Evolutionary conservation across 2,329 filamentous ascomycete species (phyloP).

Genomic region (Cryphonectria carpinicola): DNA sequence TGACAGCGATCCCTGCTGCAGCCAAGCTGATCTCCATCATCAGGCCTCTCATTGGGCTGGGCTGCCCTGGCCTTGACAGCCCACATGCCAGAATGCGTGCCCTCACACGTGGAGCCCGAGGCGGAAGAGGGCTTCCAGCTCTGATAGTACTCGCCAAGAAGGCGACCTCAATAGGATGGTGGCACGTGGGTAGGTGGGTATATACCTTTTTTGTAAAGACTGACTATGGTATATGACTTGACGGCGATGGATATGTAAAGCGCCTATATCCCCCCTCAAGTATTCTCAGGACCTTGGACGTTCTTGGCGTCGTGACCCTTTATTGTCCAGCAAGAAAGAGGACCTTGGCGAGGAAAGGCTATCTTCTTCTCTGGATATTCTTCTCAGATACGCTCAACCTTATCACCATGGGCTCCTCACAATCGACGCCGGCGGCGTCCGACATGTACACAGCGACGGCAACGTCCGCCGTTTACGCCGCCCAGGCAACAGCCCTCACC

Average conservation of each 20-base stretch:
- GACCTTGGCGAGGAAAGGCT: background rate
- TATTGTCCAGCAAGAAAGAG: background rate
- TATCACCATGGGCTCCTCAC: slow-evolving; percentile 24
- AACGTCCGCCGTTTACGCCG: slow-evolving; percentile 40
- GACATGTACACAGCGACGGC: slow-evolving; percentile 35
- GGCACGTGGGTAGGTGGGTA: background rate
- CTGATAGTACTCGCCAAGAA: background rate
- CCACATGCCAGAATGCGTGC: background rate
- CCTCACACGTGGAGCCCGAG: background rate
- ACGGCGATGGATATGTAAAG: background rate
- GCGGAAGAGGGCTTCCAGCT: background rate
- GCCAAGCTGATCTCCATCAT: background rate
- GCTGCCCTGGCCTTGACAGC: background rate
- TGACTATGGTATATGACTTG: background rate
- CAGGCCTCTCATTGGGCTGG: slow-evolving; percentile 11
- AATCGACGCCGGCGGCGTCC: slow-evolving; percentile 23
- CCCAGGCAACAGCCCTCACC: slow-evolving; percentile 48
- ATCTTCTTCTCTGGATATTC: background rate
- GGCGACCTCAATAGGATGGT: background rate
- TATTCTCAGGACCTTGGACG: background rate
- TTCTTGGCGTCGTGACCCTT: background rate
- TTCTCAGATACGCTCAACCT: background rate
- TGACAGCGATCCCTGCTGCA: background rate
- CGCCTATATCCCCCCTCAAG: background rate
- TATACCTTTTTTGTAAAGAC: background rate